phyloP scores from a whole-genome alignment of 2,329 filamentous ascomycete species.

The Mollisiaceae sp. region DNA sequence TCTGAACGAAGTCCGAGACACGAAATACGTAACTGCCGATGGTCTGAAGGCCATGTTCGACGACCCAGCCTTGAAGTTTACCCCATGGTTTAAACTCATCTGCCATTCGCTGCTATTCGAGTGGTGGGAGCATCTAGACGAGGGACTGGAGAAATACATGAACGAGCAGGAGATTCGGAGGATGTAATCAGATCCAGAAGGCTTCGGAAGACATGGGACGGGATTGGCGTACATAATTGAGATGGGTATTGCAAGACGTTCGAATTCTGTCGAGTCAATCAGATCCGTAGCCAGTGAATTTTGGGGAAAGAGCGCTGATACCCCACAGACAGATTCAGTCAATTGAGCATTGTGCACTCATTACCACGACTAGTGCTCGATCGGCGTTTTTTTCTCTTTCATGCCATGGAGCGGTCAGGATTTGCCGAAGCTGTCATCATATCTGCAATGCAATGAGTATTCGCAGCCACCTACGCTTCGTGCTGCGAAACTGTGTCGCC shows the following conservation, averaged over 20 bases:
- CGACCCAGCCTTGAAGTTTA: conserved; percentile 82
- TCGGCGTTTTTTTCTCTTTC: neutral
- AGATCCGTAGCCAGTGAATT: conserved; percentile 15
- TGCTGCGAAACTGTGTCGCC: neutral
- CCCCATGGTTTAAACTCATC: conserved; percentile 99
- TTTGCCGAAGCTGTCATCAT: neutral
- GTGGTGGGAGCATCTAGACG: conserved; percentile 90
- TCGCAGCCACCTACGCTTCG: neutral
- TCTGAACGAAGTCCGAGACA: conserved; percentile 86
- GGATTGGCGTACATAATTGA: conserved; percentile 1
- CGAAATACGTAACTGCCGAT: conserved; percentile 80
- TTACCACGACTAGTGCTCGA: neutral
- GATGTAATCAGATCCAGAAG: conserved; percentile 58
- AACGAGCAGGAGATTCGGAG: conserved; percentile 87
- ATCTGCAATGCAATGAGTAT: neutral
- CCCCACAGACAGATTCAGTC: conserved; percentile 21
- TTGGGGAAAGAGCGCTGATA: conserved; percentile 21
- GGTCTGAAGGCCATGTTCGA: conserved; percentile 85
- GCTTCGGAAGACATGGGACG: neutral
- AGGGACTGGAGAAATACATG: conserved; percentile 81
- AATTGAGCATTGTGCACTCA: conserved; percentile 20
- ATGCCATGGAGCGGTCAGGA: neutral
- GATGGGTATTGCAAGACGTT: neutral
- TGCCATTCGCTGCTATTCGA: conserved; percentile 97
- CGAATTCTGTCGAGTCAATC: neutral